Base-by-base conservation (phyloP, 495 filamentous ascomycete species). In the Platismatia glauca region DNA sequence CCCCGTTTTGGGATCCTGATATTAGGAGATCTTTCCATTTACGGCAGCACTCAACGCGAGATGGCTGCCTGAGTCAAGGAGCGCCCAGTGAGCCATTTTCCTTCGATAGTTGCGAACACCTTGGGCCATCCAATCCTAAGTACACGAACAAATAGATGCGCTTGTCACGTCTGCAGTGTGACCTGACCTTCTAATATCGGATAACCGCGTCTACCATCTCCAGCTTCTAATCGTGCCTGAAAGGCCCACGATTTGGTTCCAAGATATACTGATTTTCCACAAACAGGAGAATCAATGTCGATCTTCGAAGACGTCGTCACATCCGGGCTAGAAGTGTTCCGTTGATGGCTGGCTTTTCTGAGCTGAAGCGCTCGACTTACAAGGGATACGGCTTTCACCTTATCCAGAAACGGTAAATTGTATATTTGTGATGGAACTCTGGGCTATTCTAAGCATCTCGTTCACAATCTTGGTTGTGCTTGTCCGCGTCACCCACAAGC, bases 21-120 rank as follows among this genome's bases (percentile, higher is more conserved):
- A 38, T 20, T 39, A 57, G 34, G 31, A 31, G 35, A 37, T 29
- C 22, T 58, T 58, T 27, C 37, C 24, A 5, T 43, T 58, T 58
- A 41, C 18, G 22, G 56, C 13, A 37, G 0, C 18, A 15, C 3
- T 58, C 34, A 8, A 2, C 29, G 13, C 29, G n/a, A 43, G 0
- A 34, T 43, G 56, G 56, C 37, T 58, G 56, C 56, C 56, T 58
- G 56, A 58, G 35, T 22, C 29, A 38, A 24, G 35, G 1, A 29
- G 11, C 22, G 29, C 3, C 13, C 5, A 1, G 29, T 41, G 22
- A 13, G 35, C 39, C 34, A 3, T 9, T 43, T n/a, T 29, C 11
- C 39, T 29, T 3, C n/a, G 13, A 16, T 31, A 18, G 9, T 39
- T 18, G 9, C 9, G 34, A 57, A 15, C 31, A 20, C 0, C 12